phyloP scores from a whole-genome alignment of 1,284 basidiomycete genomes.

The Blastosporella zonata region DNA sequence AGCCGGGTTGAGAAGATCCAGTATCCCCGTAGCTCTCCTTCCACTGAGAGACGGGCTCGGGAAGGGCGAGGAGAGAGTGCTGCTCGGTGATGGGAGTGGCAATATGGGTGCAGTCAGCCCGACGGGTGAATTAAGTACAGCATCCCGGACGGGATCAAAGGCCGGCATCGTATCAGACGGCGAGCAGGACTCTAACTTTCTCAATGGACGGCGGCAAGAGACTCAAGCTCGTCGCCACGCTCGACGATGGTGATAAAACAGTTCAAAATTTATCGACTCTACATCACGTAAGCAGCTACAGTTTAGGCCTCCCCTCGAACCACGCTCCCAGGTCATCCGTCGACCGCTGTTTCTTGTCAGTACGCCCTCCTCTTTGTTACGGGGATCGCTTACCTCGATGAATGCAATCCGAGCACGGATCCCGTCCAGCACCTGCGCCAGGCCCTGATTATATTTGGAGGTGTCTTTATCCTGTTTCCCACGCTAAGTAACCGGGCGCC shows the following conservation, averaged over 20 bases:
- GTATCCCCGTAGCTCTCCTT: slow-evolving; percentile 66
- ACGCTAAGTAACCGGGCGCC: slow-evolving; percentile 10
- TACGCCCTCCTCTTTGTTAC: neutral
- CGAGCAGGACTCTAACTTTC: slow-evolving; percentile 16
- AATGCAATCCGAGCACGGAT: slow-evolving; percentile 58
- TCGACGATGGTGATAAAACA: slow-evolving; percentile 21
- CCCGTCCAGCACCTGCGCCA: slow-evolving; percentile 67
- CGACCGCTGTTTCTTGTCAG: slow-evolving; percentile 17
- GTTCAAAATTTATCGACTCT: slow-evolving; percentile 19
- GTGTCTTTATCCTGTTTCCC: slow-evolving; percentile 54
- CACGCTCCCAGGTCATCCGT: slow-evolving; percentile 20
- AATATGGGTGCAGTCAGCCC: slow-evolving; percentile 23
- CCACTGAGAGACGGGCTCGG: slow-evolving; percentile 43
- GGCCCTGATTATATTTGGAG: slow-evolving; percentile 58
- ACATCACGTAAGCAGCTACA: slow-evolving; percentile 25
- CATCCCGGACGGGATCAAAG: slow-evolving; percentile 82
- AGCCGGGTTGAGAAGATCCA: slow-evolving; percentile 61
- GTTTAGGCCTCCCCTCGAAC: slow-evolving; percentile 17
- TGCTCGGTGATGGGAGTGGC: slow-evolving; percentile 23
- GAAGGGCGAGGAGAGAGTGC: slow-evolving; percentile 29
- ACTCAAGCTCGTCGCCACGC: slow-evolving; percentile 17
- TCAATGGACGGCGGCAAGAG: slow-evolving; percentile 11
- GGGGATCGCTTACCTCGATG: slow-evolving; percentile 47
- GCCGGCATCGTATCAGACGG: slow-evolving; percentile 53
- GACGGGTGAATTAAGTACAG: slow-evolving; percentile 64